These are phyloP conservation scores for Dendrobium nobile DNA, from an alignment of 106 monocot species.

Conservation along the genomic window DNA sequence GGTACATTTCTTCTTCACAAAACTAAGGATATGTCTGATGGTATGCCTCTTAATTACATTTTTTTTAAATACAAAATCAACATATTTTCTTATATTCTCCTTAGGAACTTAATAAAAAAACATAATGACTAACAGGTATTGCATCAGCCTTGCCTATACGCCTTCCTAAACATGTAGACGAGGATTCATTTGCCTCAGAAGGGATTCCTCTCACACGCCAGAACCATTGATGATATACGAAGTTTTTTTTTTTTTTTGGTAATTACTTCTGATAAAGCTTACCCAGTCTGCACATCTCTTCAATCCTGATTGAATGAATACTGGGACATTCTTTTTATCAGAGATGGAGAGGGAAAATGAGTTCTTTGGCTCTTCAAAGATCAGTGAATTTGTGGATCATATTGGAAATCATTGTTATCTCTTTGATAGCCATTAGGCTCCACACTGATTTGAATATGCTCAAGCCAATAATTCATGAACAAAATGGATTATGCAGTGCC, in stretches of 20 bases:
- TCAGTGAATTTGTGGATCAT: background rate
- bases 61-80: no score
- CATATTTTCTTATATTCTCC: background rate
- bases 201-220: slow-evolving; percentile 47
- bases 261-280: background rate
- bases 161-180: slow-evolving; percentile 49
- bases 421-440: background rate
- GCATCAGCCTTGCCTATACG: slow-evolving; percentile 28
- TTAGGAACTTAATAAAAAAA: background rate
- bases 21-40: slow-evolving; percentile 50
- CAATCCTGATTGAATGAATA: background rate
- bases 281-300: background rate
- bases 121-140: slow-evolving; percentile 21
- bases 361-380: background rate
- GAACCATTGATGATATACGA: background rate
- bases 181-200: slow-evolving; percentile 43
- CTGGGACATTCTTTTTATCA: background rate
- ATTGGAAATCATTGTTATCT: background rate
- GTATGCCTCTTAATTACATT: slow-evolving; percentile 3
- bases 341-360: background rate
- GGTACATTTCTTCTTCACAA: slow-evolving; percentile 59
- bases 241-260: background rate
- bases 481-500: background rate
- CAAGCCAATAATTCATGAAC: background rate
- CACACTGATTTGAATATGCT: background rate